These are phyloP conservation scores for Funneliformis mosseae DNA, from an alignment of 192 early-diverging fungal species.

Conservation along the genomic window DNA sequence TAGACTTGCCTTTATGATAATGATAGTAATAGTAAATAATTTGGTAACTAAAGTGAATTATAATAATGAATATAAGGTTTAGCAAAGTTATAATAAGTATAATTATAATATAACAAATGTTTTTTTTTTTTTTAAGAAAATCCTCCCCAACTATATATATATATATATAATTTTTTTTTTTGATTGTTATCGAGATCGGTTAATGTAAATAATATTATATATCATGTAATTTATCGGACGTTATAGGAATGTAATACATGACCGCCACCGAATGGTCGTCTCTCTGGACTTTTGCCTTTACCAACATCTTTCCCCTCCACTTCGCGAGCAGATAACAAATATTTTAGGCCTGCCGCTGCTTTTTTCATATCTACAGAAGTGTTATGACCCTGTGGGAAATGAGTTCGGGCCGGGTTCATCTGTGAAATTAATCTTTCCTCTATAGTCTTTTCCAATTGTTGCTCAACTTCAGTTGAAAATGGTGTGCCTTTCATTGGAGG, in stretches of 20 bases:
- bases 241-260: slow-evolving; percentile 31
- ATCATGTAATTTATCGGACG: slow-evolving; percentile 14
- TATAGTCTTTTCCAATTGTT: slow-evolving; percentile 50
- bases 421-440: slow-evolving; percentile 44
- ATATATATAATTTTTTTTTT: background rate
- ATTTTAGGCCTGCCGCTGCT: slow-evolving; percentile 48
- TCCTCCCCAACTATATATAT: background rate
- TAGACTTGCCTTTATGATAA: slow-evolving; percentile 5
- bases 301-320: slow-evolving; percentile 31
- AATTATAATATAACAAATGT: background rate
- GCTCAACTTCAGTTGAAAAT: slow-evolving; percentile 50
- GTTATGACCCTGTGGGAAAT: background rate
- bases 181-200: background rate
- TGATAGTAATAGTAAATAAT: background rate
- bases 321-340: slow-evolving; percentile 44
- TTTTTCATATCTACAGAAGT: slow-evolving; percentile 35
- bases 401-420: slow-evolving; percentile 28
- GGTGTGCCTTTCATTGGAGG: slow-evolving; percentile 38
- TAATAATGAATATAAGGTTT: background rate
- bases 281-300: slow-evolving; percentile 33
- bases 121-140: background rate
- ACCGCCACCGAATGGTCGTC: slow-evolving; percentile 23
- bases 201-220: background rate
- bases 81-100: background rate
- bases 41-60: background rate